These are phyloP conservation scores for Citrus sinensis DNA, from an alignment of 345 rosid species.

Conservation along the genomic window DVS_A1.0 CM039164.1:1603501-1604000, in stretches of 20 bases:
- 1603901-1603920: neutral
- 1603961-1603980: conserved; percentile 5
- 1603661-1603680: neutral
- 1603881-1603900: neutral
- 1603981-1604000: neutral
- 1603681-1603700: neutral
- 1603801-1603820: neutral
- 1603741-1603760: neutral
- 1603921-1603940: neutral
- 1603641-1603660: neutral
- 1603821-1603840: neutral
- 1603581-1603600: neutral
- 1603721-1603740: neutral
- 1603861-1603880: neutral
- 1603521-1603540: neutral
- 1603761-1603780: neutral
- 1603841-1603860: neutral
- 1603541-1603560: neutral
- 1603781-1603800: too few relatives aligned
- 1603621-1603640: neutral
- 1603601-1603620: neutral
- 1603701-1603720: neutral
- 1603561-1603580: neutral
- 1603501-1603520: neutral
- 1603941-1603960: neutral